phyloP scores from a whole-genome alignment of 306 rosid species.

The Elaeagnus macrophylla region DNA sequence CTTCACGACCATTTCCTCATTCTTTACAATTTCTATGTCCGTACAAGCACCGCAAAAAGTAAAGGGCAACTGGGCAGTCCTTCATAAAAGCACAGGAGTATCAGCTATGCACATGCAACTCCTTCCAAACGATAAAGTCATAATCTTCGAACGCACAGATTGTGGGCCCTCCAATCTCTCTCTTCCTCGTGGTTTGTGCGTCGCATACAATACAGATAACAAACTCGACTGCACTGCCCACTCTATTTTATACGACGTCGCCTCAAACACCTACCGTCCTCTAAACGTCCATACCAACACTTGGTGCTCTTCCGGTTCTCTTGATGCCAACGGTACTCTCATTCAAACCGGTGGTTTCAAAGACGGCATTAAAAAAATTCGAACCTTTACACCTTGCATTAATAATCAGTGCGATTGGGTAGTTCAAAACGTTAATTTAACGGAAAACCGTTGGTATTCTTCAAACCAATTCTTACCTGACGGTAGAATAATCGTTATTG shows the following conservation, averaged over 20 bases:
- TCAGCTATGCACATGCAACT: constrained; percentile 96
- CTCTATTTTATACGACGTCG: constrained; percentile 53
- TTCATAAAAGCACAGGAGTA: constrained; percentile 51
- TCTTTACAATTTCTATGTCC: too few species aligned
- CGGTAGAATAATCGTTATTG: constrained; percentile 50
- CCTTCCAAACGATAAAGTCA: constrained; percentile 45
- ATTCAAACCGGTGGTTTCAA: constrained; percentile 69
- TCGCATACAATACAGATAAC: constrained; percentile 16
- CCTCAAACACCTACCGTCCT: constrained; percentile 43
- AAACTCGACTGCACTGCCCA: constrained; percentile 71
- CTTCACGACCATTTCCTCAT: too few species aligned
- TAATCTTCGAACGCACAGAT: constrained; percentile 64
- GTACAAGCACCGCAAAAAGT: too few species aligned
- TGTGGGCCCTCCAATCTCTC: constrained; percentile 72
- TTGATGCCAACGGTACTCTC: constrained; percentile 38
- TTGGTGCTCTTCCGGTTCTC: constrained; percentile 77
- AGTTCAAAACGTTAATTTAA: constrained; percentile 22
- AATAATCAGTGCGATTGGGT: constrained; percentile 49
- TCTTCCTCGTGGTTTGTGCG: constrained; percentile 24
- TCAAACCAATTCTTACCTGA: constrained; percentile 46
- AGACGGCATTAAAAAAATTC: constrained; percentile 42
- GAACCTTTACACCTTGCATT: constrained; percentile 36
- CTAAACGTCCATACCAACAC: constrained; percentile 45
- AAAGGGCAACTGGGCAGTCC: constrained; percentile 41
- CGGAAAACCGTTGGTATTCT: constrained; percentile 66